Evolutionary conservation across 2,329 filamentous ascomycete genomes (phyloP), one percentile per base, ranked within the genome.

Genomic region (Orbilia oligospora): DNA sequence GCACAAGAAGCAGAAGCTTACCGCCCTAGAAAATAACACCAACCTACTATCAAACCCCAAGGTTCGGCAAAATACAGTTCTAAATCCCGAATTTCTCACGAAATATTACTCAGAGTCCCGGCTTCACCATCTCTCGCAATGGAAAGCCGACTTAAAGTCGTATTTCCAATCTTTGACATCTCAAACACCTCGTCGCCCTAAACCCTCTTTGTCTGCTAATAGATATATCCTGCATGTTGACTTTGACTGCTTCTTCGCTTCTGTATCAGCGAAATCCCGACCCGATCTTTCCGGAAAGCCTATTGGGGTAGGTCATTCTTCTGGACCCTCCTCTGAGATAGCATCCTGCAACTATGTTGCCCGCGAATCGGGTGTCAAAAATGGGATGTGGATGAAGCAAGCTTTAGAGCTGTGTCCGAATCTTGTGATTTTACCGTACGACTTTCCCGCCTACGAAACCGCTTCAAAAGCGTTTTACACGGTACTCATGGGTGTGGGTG

Each of bases 351-450:
- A 99, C 82, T 99, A 99, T 83, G 90, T 92, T 20, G 96, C 97
- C 5, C 90, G 96, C 44, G 88, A 89, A 36, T 96, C 91, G 81
- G 95, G 95, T 0, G 88, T 99, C 69, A 97, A 94, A 83, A 99
- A 99, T 81, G 97, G 97, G 44, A 99, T 98, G 96, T 99, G 97
- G 96, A 98, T 99, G 95, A 97, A 95, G 83, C 88, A 89, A 38
- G 96, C 96, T 0, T 87, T 91, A 76, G 91, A 96, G 81, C 84
- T 96, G 18, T 99, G 94, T 83, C 91, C 95, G 0, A 90, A 93
- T 22, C 86, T 99, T 18, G 94, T 97, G 81, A 91, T 98, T 0
- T 83, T 99, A n/a, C 93, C 94, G 0, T 99, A 99, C 82, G 94
- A 99, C 83, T 99, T 98, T 83, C 91, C 92, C 1, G 95, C 91